A percentile compares a stretch with the other conserved stretches of the same genome.
Evolutionary conservation across 805 yeast genomes (phyloP).

Genomic region (Grigorovia yakushimaensis): DNA sequence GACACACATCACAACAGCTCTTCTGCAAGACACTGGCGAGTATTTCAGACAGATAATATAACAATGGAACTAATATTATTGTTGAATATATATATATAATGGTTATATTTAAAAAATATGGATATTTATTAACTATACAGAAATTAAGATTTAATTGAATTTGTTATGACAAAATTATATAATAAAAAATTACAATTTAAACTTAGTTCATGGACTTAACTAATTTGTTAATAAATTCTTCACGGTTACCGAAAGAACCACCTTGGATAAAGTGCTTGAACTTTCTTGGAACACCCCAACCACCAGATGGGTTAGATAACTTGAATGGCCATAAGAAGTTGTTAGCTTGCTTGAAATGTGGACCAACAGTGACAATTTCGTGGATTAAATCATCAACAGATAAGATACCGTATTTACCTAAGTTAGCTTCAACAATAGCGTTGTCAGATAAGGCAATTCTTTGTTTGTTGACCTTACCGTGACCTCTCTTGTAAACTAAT

Average conservation of each 20-base stretch:
- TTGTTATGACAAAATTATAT: not conserved
- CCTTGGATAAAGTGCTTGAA: constrained; percentile 96
- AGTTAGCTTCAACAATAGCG: constrained; percentile 74
- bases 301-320: constrained; percentile 94
- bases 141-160: not conserved
- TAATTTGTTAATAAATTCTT: constrained; percentile 88
- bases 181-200: constrained; percentile 1
- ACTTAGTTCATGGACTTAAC: constrained; percentile 86
- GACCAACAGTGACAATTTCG: constrained; percentile 94
- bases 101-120: not conserved
- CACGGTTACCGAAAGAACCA: constrained; percentile 98
- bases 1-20: no score
- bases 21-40: no score
- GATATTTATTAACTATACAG: not conserved
- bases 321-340: constrained; percentile 98
- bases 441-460: constrained; percentile 86
- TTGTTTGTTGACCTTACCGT: constrained; percentile 94
- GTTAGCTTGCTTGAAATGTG: constrained; percentile 97
- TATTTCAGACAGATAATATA: no score
- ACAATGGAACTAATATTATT: no score
- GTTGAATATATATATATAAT: not conserved
- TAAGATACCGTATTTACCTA: constrained; percentile 88
- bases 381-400: constrained; percentile 91
- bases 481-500: constrained; percentile 94
- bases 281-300: constrained; percentile 95